Evolutionary conservation across 495 filamentous ascomycete genomes (phyloP).

Genomic region (Aspergillus funiculosus): DNA sequence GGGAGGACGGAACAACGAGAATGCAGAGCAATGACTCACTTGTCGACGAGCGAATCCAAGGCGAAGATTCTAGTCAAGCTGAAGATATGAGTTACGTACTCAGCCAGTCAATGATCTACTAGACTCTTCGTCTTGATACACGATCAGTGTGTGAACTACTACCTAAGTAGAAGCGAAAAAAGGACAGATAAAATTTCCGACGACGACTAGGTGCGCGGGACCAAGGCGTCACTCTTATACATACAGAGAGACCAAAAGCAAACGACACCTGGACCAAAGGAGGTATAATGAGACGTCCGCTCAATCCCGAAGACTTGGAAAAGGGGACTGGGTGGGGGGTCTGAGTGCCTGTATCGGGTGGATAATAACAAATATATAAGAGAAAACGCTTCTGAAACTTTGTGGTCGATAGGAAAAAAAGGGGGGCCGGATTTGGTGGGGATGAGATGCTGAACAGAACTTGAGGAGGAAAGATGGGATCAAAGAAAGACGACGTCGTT

Average conservation of each 20-base stretch:
- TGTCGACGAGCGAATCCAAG: constrained; percentile 4
- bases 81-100: not conserved
- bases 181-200: not conserved
- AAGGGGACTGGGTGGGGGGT: not conserved
- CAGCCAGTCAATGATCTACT: not conserved
- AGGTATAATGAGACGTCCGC: not conserved
- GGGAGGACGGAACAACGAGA: not conserved
- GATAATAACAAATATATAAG: constrained; percentile 6
- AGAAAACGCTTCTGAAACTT: too few relatives aligned
- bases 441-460: constrained; percentile 8
- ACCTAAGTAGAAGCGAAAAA: not conserved
- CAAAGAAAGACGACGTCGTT: constrained; percentile 6
- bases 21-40: constrained; percentile 12
- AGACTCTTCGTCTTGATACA: not conserved
- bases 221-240: not conserved
- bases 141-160: constrained; percentile 2
- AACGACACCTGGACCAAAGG: not conserved
- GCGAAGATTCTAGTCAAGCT: constrained; percentile 8
- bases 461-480: constrained; percentile 16
- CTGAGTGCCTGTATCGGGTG: not conserved
- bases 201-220: not conserved
- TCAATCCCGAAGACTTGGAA: not conserved
- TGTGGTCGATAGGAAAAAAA: not conserved
- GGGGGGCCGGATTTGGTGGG: constrained; percentile 7
- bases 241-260: not conserved